These are phyloP conservation scores for Dactylellina sp. DNA, from an alignment of 2,329 filamentous ascomycete species.

Conservation along the genomic window DNA sequence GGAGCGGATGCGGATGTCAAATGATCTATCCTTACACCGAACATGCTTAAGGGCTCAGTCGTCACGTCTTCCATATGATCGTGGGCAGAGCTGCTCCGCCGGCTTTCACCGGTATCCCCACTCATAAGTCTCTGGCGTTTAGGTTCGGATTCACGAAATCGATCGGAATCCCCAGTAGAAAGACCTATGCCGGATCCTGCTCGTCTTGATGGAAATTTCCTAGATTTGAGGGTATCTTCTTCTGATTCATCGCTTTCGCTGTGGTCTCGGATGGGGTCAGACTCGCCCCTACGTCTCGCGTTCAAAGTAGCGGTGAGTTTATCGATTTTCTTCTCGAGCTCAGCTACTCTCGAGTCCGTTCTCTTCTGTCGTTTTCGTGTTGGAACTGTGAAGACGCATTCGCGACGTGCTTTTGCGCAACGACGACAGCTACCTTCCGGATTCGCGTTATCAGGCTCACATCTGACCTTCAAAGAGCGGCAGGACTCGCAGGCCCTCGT, in stretches of 20 bases:
- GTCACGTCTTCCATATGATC: slow-evolving; percentile 80
- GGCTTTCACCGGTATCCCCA: slow-evolving; percentile 43
- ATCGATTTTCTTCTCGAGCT: slow-evolving; percentile 93
- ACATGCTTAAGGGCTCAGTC: slow-evolving; percentile 68
- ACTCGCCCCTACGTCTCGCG: slow-evolving; percentile 64
- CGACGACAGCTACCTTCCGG: slow-evolving; percentile 76
- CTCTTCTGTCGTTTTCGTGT: slow-evolving; percentile 87
- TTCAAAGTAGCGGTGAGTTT: slow-evolving; percentile 83
- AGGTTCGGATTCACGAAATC: slow-evolving; percentile 55
- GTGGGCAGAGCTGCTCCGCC: slow-evolving; percentile 68
- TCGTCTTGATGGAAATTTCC: slow-evolving; percentile 36
- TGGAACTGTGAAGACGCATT: slow-evolving; percentile 80
- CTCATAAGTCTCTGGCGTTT: slow-evolving; percentile 57
- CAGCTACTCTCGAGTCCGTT: slow-evolving; percentile 86
- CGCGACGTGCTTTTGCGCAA: slow-evolving; percentile 82
- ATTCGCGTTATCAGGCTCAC: slow-evolving; percentile 77
- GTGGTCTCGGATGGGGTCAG: slow-evolving; percentile 25
- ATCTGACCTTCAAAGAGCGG: slow-evolving; percentile 82
- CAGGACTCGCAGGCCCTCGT: slow-evolving; percentile 80
- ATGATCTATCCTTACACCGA: slow-evolving; percentile 45
- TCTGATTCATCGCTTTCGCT: slow-evolving; percentile 49
- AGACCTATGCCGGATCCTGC: slow-evolving; percentile 18
- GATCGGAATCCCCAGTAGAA: slow-evolving; percentile 28
- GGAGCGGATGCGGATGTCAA: slow-evolving; percentile 52
- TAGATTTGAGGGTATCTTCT: slow-evolving; percentile 30